phyloP scores from a whole-genome alignment of 108 stramenopile genomes.

The Asterionellopsis glacialis region DNA sequence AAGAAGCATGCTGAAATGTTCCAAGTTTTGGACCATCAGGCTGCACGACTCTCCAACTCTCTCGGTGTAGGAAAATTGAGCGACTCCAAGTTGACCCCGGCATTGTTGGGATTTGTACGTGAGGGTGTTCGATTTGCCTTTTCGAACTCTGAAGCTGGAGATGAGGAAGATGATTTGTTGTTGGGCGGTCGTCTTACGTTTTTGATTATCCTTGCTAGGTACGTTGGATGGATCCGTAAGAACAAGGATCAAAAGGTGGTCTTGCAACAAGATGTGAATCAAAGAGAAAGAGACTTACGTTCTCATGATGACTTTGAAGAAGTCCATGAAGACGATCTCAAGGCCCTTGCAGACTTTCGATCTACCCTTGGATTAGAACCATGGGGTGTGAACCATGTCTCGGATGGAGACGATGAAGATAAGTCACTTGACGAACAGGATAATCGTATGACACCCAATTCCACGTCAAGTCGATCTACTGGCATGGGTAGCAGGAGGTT shows the following conservation, averaged over 20 bases:
- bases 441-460: neutral
- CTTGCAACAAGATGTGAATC: conserved; percentile 39
- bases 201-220: conserved; percentile 55
- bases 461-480: neutral
- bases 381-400: neutral
- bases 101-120: conserved; percentile 63
- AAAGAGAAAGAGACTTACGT: conserved; percentile 51
- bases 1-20: conserved; percentile 48
- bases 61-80: conserved; percentile 69
- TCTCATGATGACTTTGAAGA: conserved; percentile 68
- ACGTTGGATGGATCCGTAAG: conserved; percentile 68
- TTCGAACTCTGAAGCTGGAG: conserved; percentile 44
- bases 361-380: conserved; percentile 42
- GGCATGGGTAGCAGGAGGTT: neutral
- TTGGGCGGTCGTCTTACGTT: conserved; percentile 79
- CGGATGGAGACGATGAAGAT: neutral
- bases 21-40: conserved; percentile 47
- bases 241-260: conserved; percentile 39
- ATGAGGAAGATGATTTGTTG: conserved; percentile 51
- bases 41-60: conserved; percentile 51
- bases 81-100: conserved; percentile 42
- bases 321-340: conserved; percentile 66
- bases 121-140: conserved; percentile 84
- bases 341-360: conserved; percentile 43
- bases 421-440: neutral